Percentiles rank a stretch among this genome's conserved stretches.
Conservation (phyloP, 108 stramenopile genomes). For the Nitzschia putrida region DNA sequence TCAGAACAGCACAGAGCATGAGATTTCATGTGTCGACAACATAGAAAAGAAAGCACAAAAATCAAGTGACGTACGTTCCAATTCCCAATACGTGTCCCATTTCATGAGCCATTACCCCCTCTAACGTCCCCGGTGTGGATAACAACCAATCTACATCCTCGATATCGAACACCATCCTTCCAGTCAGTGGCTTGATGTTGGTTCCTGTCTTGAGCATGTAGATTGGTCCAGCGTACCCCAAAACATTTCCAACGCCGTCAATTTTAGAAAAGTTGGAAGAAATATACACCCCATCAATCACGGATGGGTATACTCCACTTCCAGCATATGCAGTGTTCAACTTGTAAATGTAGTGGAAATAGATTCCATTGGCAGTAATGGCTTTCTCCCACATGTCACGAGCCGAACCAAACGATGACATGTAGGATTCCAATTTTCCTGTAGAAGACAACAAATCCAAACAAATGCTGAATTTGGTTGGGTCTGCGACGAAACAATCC, state of each 20-base stretch:
- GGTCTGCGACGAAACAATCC: constrained; percentile 8
- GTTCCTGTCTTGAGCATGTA: background rate
- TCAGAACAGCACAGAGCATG: too few relatives aligned
- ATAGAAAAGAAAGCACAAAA: background rate
- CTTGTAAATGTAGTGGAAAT: background rate
- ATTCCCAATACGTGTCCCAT: constrained; percentile 53
- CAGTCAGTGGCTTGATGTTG: background rate
- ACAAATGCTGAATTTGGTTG: constrained; percentile 23
- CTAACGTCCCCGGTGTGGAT: background rate
- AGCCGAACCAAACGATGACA: constrained; percentile 2
- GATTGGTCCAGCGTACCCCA: background rate
- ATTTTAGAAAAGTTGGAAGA: background rate
- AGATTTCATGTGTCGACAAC: background rate
- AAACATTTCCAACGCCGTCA: constrained; percentile 2
- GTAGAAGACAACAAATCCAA: constrained; percentile 13
- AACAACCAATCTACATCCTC: background rate
- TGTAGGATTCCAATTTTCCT: background rate
- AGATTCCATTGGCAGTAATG: background rate
- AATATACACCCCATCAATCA: constrained; percentile 11
- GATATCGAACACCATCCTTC: constrained; percentile 2
- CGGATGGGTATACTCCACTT: background rate
- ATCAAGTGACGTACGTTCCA: constrained; percentile 18
- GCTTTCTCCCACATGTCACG: background rate
- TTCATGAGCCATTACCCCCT: constrained; percentile 37
- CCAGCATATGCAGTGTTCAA: background rate